Evolutionary conservation across 306 rosid species (phyloP).

Genomic region (Prunus padus): DNA sequence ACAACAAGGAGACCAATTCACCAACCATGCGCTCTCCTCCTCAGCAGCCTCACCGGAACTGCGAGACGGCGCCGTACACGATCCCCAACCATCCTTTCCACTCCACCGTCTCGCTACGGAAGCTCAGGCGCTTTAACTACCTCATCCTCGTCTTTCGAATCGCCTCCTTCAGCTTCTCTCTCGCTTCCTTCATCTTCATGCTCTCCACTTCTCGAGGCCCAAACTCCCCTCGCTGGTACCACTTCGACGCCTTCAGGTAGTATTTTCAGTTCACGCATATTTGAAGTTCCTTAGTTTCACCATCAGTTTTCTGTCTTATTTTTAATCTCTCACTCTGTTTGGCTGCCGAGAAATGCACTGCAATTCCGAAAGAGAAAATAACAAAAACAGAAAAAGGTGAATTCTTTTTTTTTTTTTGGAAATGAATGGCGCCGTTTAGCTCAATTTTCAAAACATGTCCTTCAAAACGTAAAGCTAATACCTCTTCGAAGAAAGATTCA

Average conservation of each 20-base stretch:
- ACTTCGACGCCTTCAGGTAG: constrained; percentile 92
- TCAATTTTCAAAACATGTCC: not conserved
- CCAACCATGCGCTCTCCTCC: constrained; percentile 67
- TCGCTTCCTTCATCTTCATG: constrained; percentile 80
- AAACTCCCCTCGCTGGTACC: constrained; percentile 75
- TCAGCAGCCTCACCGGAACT: constrained; percentile 32
- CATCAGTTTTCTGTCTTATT: not conserved
- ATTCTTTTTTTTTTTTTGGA: not conserved
- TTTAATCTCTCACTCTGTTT: not conserved
- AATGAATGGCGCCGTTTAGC: not conserved
- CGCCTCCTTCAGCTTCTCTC: constrained; percentile 73
- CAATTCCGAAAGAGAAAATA: not conserved
- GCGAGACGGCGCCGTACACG: constrained; percentile 16
- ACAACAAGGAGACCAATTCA: not conserved
- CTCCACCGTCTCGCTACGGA: constrained; percentile 83
- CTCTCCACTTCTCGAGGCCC: constrained; percentile 66
- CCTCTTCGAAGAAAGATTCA: not conserved
- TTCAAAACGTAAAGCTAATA: not conserved
- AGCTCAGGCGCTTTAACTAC: constrained; percentile 81
- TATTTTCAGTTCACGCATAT: not conserved
- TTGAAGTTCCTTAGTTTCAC: not conserved
- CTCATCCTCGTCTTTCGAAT: constrained; percentile 78
- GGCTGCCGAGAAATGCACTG: constrained; percentile 11
- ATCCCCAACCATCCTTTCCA: constrained; percentile 47
- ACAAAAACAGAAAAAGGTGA: not conserved